Evolutionary conservation across 2,329 filamentous ascomycete genomes (phyloP), one percentile per base, ranked within the genome.

Genomic region (Phialocephala subalpina): DNA sequence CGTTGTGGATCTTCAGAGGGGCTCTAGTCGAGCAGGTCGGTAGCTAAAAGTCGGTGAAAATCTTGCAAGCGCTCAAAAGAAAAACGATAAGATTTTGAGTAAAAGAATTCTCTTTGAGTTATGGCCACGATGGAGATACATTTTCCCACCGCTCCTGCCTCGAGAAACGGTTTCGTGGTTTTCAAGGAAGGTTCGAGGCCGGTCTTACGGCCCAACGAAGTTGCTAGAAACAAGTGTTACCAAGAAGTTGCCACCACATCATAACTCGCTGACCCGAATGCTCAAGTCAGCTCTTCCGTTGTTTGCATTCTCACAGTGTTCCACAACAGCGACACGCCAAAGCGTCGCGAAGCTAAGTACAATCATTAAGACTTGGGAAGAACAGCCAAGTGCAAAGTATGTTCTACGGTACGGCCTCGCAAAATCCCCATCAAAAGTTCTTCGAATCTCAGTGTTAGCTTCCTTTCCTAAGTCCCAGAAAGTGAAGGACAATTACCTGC

Each of bases 181-280:
- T 47, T 47, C 42, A n/a, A 22, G n/a, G 42, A 40, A 47, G 42
- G 42, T 47, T 47, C 42, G n/a, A 47, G 42, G 8, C 42, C 11
- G 9, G 36, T 40, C 11, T 12, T 40, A 3, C 3, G 9, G 42
- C 42, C 42, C 8, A 47, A 20, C 18, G 42, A 47, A 47, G 16
- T 47, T 47, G 42, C 42, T n/a, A 47, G 42, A 47, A 47, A n/a
- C n/a, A n/a, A n/a, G 42, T 47, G 42, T n/a, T 22, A 22, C n/a
- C 9, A 22, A 4, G 18, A 47, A 47, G 42, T 47, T 47, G 42
- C n/a, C 42, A 47, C 42, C 16, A 47, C 8, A 47, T n/a, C 42
- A 40, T 40, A 9, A 9, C 2, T 12, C 11, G 36, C 36, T 40
- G 36, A 3, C 18, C 20, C 20, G 42, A 47, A 47, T 20, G n/a